Conservation (phyloP, 345 rosid species). For the Brassica napus region Da-Ae NC_063449.1:35251001-35251500, state of each 20-base stretch:
- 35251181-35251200: conserved; percentile 85
- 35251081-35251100: conserved; percentile 85
- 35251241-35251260: conserved; percentile 92
- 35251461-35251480: conserved; percentile 88
- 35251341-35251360: conserved; percentile 84
- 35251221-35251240: conserved; percentile 78
- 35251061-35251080: conserved; percentile 80
- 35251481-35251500: conserved; percentile 75
- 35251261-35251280: conserved; percentile 77
- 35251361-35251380: conserved; percentile 78
- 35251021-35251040: conserved; percentile 82
- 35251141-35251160: conserved; percentile 90
- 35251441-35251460: conserved; percentile 67
- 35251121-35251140: conserved; percentile 74
- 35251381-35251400: conserved; percentile 89
- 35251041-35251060: conserved; percentile 92
- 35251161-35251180: conserved; percentile 88
- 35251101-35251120: conserved; percentile 89
- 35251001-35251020: conserved; percentile 83
- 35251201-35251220: conserved; percentile 79
- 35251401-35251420: conserved; percentile 78
- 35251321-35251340: conserved; percentile 69
- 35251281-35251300: conserved; percentile 89
- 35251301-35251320: conserved; percentile 88
- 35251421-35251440: conserved; percentile 73